These are phyloP conservation scores for Aspergillus campestris DNA, from an alignment of 495 filamentous ascomycete species.

Conservation along the genomic window DNA sequence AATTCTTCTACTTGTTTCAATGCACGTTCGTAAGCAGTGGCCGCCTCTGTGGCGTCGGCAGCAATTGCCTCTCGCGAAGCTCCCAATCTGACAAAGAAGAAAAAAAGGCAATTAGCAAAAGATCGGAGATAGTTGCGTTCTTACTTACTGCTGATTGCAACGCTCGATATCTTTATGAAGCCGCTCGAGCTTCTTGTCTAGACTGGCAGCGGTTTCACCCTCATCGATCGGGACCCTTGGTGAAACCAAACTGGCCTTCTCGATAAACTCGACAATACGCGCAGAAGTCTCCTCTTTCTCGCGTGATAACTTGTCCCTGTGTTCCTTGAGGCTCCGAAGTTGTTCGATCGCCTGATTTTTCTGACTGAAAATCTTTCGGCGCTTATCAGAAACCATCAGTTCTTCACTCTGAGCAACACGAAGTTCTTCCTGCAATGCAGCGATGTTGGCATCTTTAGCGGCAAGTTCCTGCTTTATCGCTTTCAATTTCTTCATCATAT, in stretches of 20 bases:
- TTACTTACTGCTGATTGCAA: constrained; percentile 40
- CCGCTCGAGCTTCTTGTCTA: constrained; percentile 56
- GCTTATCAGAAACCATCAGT: constrained; percentile 37
- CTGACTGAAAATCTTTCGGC: constrained; percentile 45
- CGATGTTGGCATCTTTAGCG: constrained; percentile 31
- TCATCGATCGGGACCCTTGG: constrained; percentile 56
- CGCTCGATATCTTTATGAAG: constrained; percentile 48
- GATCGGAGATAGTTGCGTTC: not conserved
- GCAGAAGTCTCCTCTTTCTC: constrained; percentile 39
- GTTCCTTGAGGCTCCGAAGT: constrained; percentile 13
- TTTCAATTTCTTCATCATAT: constrained; percentile 34
- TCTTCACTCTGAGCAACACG: constrained; percentile 52
- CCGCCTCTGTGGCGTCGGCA: constrained; percentile 36
- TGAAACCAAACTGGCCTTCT: constrained; percentile 49
- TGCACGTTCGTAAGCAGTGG: constrained; percentile 35
- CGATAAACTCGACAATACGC: constrained; percentile 45
- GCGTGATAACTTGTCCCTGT: constrained; percentile 31
- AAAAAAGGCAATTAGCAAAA: constrained; percentile 11
- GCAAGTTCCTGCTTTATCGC: constrained; percentile 32
- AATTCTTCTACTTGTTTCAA: constrained; percentile 39
- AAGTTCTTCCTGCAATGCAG: constrained; percentile 32
- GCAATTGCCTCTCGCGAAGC: constrained; percentile 60
- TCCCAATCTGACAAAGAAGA: constrained; percentile 46
- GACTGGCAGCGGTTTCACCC: constrained; percentile 53
- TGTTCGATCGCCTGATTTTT: constrained; percentile 57